These are phyloP conservation scores for Coemansia sp. DNA, from an alignment of 192 early-diverging fungal species.

Conservation along the genomic window DNA sequence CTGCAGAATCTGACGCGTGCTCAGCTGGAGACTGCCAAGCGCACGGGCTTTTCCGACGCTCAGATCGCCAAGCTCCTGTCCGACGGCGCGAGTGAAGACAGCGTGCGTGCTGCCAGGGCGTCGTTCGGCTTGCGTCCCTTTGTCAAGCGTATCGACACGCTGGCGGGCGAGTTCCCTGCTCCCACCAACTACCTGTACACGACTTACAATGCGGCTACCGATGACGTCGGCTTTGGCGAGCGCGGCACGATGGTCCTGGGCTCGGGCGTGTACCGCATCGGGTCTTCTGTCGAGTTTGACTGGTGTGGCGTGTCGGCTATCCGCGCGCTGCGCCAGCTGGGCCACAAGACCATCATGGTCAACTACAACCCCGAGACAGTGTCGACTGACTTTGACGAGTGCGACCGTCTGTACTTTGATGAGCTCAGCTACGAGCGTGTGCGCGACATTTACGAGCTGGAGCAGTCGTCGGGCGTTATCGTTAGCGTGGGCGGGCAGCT, in stretches of 20 bases:
- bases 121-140: slow-evolving; percentile 77
- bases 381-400: slow-evolving; percentile 97
- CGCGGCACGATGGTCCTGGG: slow-evolving; percentile 94
- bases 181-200: slow-evolving; percentile 96
- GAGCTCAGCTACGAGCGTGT: slow-evolving; percentile 93
- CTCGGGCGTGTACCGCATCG: slow-evolving; percentile 97
- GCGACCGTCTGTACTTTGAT: slow-evolving; percentile 98
- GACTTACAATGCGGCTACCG: slow-evolving; percentile 89
- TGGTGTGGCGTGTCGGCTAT: slow-evolving; percentile 85
- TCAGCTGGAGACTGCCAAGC: slow-evolving; percentile 77
- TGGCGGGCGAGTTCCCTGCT: slow-evolving; percentile 96
- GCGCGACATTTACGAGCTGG: slow-evolving; percentile 92
- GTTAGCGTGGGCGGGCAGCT: slow-evolving; percentile 94
- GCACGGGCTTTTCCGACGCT: slow-evolving; percentile 84
- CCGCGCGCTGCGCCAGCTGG: slow-evolving; percentile 77
- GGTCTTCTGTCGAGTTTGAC: slow-evolving; percentile 97
- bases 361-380: slow-evolving; percentile 99
- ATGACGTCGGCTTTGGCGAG: slow-evolving; percentile 88
- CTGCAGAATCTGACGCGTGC: slow-evolving; percentile 58
- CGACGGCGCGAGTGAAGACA: slow-evolving; percentile 55
- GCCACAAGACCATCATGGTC: slow-evolving; percentile 90
- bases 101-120: slow-evolving; percentile 72
- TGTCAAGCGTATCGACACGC: slow-evolving; percentile 94
- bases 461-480: slow-evolving; percentile 80
- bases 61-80: slow-evolving; percentile 73